Conservation (phyloP, 2,329 filamentous ascomycete species). For the Fusarium humuli region DNA sequence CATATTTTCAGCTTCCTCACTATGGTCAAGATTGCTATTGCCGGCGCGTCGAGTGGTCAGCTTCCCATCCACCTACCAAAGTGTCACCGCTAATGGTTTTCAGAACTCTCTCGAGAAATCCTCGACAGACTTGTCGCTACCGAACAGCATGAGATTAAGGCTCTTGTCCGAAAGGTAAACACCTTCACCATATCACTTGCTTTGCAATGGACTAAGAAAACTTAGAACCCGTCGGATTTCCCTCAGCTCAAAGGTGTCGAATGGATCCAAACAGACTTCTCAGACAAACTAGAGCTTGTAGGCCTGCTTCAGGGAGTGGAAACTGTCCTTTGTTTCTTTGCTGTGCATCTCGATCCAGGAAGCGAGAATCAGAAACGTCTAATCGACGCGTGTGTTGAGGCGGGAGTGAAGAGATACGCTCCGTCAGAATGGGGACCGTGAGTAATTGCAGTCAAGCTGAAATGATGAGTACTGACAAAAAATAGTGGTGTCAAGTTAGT, state of each 20-base stretch:
- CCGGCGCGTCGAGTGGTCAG: slow-evolving; percentile 4
- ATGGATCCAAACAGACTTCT: background rate
- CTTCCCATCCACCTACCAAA: accelerated
- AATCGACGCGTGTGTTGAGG: slow-evolving; percentile 4
- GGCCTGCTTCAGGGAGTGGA: background rate
- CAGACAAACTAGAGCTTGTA: background rate
- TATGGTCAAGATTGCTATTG: slow-evolving; percentile 15
- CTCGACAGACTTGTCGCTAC: slow-evolving; percentile 7
- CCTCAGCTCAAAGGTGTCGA: background rate
- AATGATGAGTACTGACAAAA: background rate
- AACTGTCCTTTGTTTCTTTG: slow-evolving; percentile 12
- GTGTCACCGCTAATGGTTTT: accelerated
- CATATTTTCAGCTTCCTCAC: background rate
- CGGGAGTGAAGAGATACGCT: background rate
- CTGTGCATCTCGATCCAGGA: background rate
- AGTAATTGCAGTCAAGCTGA: accelerated
- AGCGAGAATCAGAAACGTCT: slow-evolving; percentile 10
- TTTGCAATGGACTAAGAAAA: accelerated
- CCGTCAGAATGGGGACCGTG: slow-evolving; percentile 17
- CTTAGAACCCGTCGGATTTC: background rate
- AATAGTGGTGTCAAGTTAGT: background rate
- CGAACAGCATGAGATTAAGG: background rate
- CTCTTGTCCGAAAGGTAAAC: background rate
- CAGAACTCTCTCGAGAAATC: slow-evolving; percentile 11
- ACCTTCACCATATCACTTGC: accelerated